phyloP scores from a whole-genome alignment of 106 monocot species.

The Phalaenopsis equestris region DNA sequence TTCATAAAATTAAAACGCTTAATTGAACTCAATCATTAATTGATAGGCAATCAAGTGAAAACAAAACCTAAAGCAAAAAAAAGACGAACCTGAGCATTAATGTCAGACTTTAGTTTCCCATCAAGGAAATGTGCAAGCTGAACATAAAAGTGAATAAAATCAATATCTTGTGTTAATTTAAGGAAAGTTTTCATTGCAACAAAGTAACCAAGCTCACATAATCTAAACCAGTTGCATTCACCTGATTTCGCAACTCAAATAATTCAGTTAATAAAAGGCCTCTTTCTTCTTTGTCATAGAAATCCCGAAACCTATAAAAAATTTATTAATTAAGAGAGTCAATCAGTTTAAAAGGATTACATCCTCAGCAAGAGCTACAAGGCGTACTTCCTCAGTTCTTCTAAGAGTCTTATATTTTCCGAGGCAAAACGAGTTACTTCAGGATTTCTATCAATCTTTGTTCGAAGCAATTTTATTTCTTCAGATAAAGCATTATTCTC shows the following conservation, averaged over 20 bases:
- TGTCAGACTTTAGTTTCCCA: slow-evolving; percentile 22
- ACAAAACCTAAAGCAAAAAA: neutral
- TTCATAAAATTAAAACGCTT: slow-evolving; percentile 11
- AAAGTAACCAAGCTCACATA: neutral
- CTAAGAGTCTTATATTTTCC: slow-evolving; percentile 82
- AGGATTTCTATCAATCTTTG: slow-evolving; percentile 64
- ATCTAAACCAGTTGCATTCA: slow-evolving; percentile 7
- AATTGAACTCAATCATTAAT: slow-evolving; percentile 9
- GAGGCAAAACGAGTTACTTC: slow-evolving; percentile 91
- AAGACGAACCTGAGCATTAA: slow-evolving; percentile 24
- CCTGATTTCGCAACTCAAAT: slow-evolving; percentile 77
- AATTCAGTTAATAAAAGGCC: slow-evolving; percentile 68
- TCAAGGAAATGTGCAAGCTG: slow-evolving; percentile 71
- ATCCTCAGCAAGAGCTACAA: neutral
- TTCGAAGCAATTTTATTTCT: slow-evolving; percentile 54
- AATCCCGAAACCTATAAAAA: slow-evolving; percentile 66
- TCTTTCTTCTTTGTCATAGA: slow-evolving; percentile 88
- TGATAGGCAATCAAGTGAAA: neutral
- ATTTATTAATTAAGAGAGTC: neutral
- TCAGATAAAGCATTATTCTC: slow-evolving; percentile 43
- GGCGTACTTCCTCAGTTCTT: slow-evolving; percentile 69
- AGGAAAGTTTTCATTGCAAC: neutral
- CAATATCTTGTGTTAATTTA: neutral
- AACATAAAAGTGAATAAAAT: neutral
- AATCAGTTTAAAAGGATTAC: neutral